These are phyloP conservation scores for Microbotryomycetes sp. DNA, from an alignment of 1,284 basidiomycete species.

Conservation along the genomic window DNA sequence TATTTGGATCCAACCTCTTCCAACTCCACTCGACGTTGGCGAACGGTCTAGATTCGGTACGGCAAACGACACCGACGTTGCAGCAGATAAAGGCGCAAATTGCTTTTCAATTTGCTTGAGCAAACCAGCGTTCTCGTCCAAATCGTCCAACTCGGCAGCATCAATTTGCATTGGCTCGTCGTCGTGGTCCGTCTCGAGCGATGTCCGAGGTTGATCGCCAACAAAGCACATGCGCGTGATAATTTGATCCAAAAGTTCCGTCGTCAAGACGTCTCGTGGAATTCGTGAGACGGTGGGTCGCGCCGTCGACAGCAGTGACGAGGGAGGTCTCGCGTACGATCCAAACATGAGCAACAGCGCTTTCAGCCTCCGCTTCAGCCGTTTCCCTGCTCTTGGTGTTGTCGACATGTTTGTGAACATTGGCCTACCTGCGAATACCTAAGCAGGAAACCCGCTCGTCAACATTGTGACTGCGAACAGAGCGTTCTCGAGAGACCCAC, in stretches of 20 bases:
- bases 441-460: neutral
- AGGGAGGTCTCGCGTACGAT: constrained; percentile 65
- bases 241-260: constrained; percentile 69
- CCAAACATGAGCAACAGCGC: constrained; percentile 71
- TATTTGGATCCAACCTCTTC: constrained; percentile 63
- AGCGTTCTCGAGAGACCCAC: constrained; percentile 49
- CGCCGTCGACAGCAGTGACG: constrained; percentile 46
- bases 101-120: constrained; percentile 14
- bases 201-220: constrained; percentile 7
- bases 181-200: neutral
- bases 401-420: constrained; percentile 71
- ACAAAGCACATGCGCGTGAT: constrained; percentile 77
- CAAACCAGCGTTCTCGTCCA: constrained; percentile 15
- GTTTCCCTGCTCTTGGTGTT: constrained; percentile 71
- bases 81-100: constrained; percentile 17
- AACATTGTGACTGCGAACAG: neutral
- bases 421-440: constrained; percentile 85
- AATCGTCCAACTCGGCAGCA: constrained; percentile 24
- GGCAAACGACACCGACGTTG: constrained; percentile 21
- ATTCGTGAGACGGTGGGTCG: constrained; percentile 53
- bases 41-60: constrained; percentile 13
- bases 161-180: neutral
- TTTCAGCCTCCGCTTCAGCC: constrained; percentile 66
- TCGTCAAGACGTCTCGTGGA: constrained; percentile 65
- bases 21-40: constrained; percentile 1